phyloP scores from a whole-genome alignment of 2,329 filamentous ascomycete genomes.

The Penicillium hesseltinei region DNA sequence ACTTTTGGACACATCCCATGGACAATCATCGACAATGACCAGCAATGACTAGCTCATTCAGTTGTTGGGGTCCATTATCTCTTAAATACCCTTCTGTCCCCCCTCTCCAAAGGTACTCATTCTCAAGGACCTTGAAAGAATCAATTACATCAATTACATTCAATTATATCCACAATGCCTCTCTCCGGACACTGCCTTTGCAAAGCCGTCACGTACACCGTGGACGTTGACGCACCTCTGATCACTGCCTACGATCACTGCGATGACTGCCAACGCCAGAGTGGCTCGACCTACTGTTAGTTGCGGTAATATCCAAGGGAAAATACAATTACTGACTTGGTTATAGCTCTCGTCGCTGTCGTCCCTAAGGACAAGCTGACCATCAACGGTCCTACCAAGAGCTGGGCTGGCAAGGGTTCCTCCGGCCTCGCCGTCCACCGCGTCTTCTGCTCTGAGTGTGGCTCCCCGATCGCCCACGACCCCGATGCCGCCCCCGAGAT shows the following conservation, averaged over 20 bases:
- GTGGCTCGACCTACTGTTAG: constrained; percentile 63
- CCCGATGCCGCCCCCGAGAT: constrained; percentile 68
- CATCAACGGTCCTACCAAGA: constrained; percentile 64
- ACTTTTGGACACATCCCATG: neutral
- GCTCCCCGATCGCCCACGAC: constrained; percentile 68
- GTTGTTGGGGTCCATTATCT: neutral
- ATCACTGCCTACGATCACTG: constrained; percentile 66
- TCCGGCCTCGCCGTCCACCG: constrained; percentile 65
- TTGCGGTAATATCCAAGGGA: neutral
- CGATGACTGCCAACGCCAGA: constrained; percentile 70
- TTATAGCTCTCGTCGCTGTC: constrained; percentile 60
- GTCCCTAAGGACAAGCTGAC: constrained; percentile 65
- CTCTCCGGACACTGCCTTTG: constrained; percentile 69
- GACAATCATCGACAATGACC: neutral
- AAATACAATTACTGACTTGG: constrained; percentile 2
- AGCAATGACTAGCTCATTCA: neutral
- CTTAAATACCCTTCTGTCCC: constrained; percentile 15
- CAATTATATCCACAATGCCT: constrained; percentile 53
- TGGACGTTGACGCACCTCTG: constrained; percentile 44
- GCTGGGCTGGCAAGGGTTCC: constrained; percentile 57
- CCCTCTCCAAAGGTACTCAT: constrained; percentile 15
- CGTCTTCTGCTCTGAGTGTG: constrained; percentile 68
- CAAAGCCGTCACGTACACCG: constrained; percentile 68
- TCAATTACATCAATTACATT: constrained; percentile 1
- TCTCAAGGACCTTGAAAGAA: constrained; percentile 25